Conservation (phyloP, 2,329 filamentous ascomycete species). For the Botrytis cinerea region DNA sequence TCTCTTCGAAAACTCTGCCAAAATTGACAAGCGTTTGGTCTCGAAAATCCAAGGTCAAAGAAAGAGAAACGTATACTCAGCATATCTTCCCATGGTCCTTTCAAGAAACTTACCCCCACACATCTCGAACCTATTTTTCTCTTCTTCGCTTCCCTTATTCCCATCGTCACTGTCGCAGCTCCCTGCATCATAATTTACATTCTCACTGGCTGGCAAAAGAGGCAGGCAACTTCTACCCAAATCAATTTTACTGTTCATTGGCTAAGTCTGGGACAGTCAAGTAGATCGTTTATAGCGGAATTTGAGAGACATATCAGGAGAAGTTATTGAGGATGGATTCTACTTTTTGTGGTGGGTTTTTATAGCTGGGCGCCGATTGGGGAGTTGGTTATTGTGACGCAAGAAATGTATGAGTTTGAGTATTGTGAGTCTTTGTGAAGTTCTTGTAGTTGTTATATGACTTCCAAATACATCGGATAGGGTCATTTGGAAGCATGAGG, state of each 20-base stretch:
- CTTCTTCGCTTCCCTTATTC: not conserved
- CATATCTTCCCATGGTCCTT: not conserved
- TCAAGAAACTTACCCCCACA: not conserved
- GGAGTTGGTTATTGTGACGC: not conserved
- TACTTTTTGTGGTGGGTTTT: not conserved
- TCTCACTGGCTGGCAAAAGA: not conserved
- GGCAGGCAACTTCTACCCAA: not conserved
- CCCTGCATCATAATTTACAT: conserved; percentile 2
- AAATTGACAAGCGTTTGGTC: not conserved
- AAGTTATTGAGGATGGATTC: conserved; percentile 8
- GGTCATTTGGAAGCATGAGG: not conserved
- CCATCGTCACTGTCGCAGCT: not conserved
- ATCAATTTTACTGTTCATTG: not conserved
- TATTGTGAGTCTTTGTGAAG: not conserved
- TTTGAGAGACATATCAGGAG: conserved; percentile 6
- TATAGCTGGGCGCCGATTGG: not conserved
- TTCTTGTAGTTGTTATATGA: not conserved
- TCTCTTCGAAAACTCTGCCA: not conserved
- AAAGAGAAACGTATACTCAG: not conserved
- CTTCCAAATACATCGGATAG: not conserved
- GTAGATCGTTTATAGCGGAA: not conserved
- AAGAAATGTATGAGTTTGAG: conserved; percentile 13
- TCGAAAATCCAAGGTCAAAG: not conserved
- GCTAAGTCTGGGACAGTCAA: not conserved
- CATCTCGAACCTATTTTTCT: not conserved